These are phyloP conservation scores for Calonectria fujianensis DNA, from an alignment of 2,329 filamentous ascomycete genomes.

Conservation along the genomic window DNA sequence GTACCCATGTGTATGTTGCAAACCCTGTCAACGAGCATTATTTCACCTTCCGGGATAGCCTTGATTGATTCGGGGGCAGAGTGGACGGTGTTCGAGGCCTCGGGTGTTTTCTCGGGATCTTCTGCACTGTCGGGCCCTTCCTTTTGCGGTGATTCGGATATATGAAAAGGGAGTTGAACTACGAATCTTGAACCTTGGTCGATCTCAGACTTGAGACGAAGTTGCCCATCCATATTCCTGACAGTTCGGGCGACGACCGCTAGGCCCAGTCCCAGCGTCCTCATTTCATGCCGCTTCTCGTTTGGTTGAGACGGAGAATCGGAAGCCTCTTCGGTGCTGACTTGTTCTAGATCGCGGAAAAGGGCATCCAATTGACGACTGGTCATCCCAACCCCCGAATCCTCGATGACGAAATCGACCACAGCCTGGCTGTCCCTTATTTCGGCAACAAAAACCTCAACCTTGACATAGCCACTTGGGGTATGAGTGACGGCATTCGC, in stretches of 20 bases:
- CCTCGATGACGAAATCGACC: slow-evolving; percentile 84
- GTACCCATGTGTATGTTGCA: slow-evolving; percentile 49
- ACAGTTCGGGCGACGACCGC: slow-evolving; percentile 91
- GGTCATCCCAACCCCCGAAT: slow-evolving; percentile 85
- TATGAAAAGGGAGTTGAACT: slow-evolving; percentile 84
- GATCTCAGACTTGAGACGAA: slow-evolving; percentile 88
- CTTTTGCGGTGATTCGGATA: slow-evolving; percentile 67
- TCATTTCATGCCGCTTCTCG: slow-evolving; percentile 57
- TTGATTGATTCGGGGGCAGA: slow-evolving; percentile 53
- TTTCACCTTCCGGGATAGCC: slow-evolving; percentile 68
- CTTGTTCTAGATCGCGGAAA: slow-evolving; percentile 76
- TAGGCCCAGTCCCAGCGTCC: slow-evolving; percentile 85
- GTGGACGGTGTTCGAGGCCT: slow-evolving; percentile 39
- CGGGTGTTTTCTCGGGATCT: slow-evolving; percentile 28
- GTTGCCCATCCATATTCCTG: slow-evolving; percentile 92
- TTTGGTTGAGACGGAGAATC: slow-evolving; percentile 49
- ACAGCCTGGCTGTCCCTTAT: slow-evolving; percentile 73
- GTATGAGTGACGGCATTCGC: slow-evolving; percentile 92
- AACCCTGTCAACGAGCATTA: slow-evolving; percentile 75
- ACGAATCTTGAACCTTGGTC: slow-evolving; percentile 89
- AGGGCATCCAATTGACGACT: slow-evolving; percentile 74
- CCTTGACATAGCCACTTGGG: slow-evolving; percentile 76
- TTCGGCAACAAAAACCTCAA: slow-evolving; percentile 81
- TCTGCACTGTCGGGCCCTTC: slow-evolving; percentile 36
- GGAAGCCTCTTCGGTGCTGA: slow-evolving; percentile 67